phyloP scores from a whole-genome alignment of 331 rosid genomes.

The Spiraea crenata region DNA sequence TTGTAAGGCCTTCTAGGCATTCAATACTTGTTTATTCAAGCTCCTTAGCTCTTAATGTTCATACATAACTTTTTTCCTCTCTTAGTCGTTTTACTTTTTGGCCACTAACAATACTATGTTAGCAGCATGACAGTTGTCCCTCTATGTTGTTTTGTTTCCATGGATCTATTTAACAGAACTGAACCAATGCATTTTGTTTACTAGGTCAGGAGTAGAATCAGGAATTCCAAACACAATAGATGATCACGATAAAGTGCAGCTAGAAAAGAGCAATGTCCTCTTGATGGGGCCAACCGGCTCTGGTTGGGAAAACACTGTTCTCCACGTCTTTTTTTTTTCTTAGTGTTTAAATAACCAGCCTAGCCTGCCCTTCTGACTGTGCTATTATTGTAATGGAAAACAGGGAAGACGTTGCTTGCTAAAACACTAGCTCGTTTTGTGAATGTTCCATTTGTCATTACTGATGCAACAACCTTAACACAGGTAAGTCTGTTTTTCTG shows the following conservation, averaged over 20 bases:
- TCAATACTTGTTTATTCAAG: not conserved
- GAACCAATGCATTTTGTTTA: slow-evolving; percentile 37
- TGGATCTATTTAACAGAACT: slow-evolving; percentile 23
- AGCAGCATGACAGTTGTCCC: slow-evolving; percentile 9
- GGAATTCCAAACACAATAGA: slow-evolving; percentile 46
- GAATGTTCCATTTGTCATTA: slow-evolving; percentile 95
- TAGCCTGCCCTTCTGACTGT: slow-evolving; percentile 31
- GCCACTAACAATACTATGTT: not conserved
- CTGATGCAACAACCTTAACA: slow-evolving; percentile 96
- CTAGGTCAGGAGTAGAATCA: slow-evolving; percentile 61
- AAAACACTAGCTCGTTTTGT: slow-evolving; percentile 95
- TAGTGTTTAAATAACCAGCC: not conserved
- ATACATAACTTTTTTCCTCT: too few species aligned
- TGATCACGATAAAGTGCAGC: slow-evolving; percentile 74
- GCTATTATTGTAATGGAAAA: slow-evolving; percentile 30
- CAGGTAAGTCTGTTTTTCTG: slow-evolving; percentile 56
- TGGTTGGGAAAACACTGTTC: slow-evolving; percentile 37
- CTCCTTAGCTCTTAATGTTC: not conserved
- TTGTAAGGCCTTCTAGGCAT: too few species aligned
- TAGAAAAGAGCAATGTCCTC: slow-evolving; percentile 97
- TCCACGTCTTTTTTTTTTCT: not conserved
- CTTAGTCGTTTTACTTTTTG: not conserved
- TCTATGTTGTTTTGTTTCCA: slow-evolving; percentile 6
- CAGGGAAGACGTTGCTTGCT: slow-evolving; percentile 97
- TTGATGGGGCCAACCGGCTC: slow-evolving; percentile 99